Percentiles rank a stretch among this genome's conserved stretches.
phyloP scores from a whole-genome alignment of 75 land plant genomes.

The Cupressus sempervirens region DNA sequence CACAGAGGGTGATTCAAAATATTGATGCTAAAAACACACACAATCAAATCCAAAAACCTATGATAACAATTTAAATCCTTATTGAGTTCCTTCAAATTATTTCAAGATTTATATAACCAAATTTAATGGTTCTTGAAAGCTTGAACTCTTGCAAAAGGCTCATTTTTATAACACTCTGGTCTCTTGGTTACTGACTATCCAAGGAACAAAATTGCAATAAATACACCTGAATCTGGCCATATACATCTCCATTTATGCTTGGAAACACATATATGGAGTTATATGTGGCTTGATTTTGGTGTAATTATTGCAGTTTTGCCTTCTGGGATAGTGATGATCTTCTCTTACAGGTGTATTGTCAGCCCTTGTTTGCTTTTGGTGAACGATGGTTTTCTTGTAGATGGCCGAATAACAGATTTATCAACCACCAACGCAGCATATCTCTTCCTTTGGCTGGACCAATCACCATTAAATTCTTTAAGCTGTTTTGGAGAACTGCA shows the following conservation, averaged over 20 bases:
- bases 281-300: neutral
- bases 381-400: conserved; percentile 38
- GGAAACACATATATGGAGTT: neutral
- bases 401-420: conserved; percentile 34
- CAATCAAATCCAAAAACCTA: too few species aligned
- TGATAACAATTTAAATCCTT: neutral
- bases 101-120: neutral
- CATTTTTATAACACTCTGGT: neutral
- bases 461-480: conserved; percentile 37
- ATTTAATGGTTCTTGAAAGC: neutral
- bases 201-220: neutral
- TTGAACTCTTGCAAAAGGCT: neutral
- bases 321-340: neutral
- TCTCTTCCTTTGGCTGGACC: conserved; percentile 29
- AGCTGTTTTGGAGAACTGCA: conserved; percentile 58
- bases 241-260: neutral
- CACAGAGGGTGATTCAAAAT: too few species aligned
- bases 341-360: conserved; percentile 45
- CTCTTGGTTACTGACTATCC: neutral
- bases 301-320: neutral
- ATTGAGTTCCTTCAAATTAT: too few species aligned
- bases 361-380: conserved; percentile 55
- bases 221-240: neutral
- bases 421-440: conserved; percentile 23
- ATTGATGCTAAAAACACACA: too few species aligned